A percentile compares a stretch with the other conserved stretches of the same genome.
Conservation (phyloP, 164 flowering plant species). For the Stephania cephalantha region DNA sequence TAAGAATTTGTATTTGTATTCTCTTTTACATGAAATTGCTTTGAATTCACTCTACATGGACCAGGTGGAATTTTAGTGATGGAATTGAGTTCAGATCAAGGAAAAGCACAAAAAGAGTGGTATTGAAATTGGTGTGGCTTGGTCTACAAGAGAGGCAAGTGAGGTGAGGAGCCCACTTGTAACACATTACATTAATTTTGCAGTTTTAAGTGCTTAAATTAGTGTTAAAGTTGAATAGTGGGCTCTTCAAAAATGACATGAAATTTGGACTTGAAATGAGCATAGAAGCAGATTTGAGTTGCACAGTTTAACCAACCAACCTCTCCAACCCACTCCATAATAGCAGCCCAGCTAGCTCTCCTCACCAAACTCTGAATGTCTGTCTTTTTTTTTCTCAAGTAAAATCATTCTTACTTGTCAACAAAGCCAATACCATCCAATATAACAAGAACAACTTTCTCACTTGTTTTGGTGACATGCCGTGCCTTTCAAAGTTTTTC, state of each 20-base stretch:
- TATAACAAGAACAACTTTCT: slow-evolving; percentile 23
- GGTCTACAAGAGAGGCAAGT: slow-evolving; percentile 36
- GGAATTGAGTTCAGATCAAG: slow-evolving; percentile 33
- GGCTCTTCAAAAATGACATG: slow-evolving; percentile 13
- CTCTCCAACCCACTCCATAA: slow-evolving; percentile 21
- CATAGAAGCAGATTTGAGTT: slow-evolving; percentile 21
- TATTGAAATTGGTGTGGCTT: slow-evolving; percentile 21
- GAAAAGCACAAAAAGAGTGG: not conserved
- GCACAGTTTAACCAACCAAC: slow-evolving; percentile 23
- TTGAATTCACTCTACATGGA: slow-evolving; percentile 10
- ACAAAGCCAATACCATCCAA: slow-evolving; percentile 29
- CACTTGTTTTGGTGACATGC: slow-evolving; percentile 12
- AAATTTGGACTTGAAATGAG: slow-evolving; percentile 12
- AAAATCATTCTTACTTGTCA: slow-evolving; percentile 40
- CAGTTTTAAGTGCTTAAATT: not conserved
- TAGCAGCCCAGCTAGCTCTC: slow-evolving; percentile 1
- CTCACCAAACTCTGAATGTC: slow-evolving; percentile 23
- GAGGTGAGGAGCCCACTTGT: slow-evolving; percentile 15
- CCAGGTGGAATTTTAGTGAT: not conserved
- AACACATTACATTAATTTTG: not conserved
- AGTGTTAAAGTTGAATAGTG: slow-evolving; percentile 4
- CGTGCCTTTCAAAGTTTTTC: slow-evolving; percentile 2
- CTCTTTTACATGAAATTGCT: slow-evolving; percentile 6
- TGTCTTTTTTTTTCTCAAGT: slow-evolving; percentile 16
- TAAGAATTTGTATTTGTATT: not conserved